Conservation (phyloP, 208 protist species). For the Trypanosoma rangeli region DNA sequence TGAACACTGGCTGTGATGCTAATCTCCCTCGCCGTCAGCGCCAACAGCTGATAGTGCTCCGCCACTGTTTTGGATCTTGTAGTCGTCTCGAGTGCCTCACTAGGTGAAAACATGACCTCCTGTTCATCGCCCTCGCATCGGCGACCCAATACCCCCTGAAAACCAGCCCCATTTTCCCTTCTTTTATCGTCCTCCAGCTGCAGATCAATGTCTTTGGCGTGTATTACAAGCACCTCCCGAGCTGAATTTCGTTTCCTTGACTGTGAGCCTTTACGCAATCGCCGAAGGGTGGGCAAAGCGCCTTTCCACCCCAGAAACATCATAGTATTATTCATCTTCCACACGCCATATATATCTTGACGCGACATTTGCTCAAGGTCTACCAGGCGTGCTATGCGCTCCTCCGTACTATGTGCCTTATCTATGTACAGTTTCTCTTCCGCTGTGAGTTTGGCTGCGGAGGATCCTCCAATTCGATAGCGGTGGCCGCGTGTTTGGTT, state of each 20-base stretch:
- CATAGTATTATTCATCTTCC: slow-evolving; percentile 57
- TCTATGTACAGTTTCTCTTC: slow-evolving; percentile 45
- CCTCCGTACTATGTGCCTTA: slow-evolving; percentile 31
- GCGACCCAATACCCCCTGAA: neutral
- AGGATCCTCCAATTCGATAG: no score
- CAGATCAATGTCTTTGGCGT: slow-evolving; percentile 55
- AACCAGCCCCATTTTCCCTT: neutral
- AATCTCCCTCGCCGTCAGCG: slow-evolving; percentile 60
- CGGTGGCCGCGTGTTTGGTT: neutral
- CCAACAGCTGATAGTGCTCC: slow-evolving; percentile 80
- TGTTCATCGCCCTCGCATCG: neutral
- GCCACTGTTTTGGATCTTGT: slow-evolving; percentile 26
- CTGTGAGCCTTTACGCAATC: slow-evolving; percentile 23
- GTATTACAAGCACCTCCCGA: slow-evolving; percentile 56
- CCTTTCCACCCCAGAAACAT: slow-evolving; percentile 50
- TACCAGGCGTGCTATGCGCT: slow-evolving; percentile 49
- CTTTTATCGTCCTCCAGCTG: slow-evolving; percentile 24
- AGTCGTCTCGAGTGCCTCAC: neutral
- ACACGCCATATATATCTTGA: slow-evolving; percentile 59
- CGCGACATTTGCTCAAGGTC: slow-evolving; percentile 65
- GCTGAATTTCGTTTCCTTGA: neutral
- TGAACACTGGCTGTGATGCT: slow-evolving; percentile 35
- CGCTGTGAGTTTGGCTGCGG: slow-evolving; percentile 2
- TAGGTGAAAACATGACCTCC: neutral
- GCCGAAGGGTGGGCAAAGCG: slow-evolving; percentile 73